Conservation (phyloP, 2,329 filamentous ascomycete genomes). For the Claviceps purpurea region DNA sequence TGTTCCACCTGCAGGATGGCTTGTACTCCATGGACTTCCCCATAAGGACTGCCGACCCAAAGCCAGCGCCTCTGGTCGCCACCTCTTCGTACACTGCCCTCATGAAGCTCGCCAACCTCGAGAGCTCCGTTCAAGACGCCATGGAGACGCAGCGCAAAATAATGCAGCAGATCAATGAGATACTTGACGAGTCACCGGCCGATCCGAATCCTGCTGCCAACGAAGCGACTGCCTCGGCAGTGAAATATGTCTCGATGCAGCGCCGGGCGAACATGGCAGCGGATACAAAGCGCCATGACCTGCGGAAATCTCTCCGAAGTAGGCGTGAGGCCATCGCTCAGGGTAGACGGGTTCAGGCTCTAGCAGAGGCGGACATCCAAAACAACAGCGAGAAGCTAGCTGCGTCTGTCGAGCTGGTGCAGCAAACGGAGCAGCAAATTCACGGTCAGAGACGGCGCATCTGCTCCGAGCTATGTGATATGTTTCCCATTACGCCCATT, state of each 20-base stretch:
- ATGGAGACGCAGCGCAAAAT: slow-evolving; percentile 62
- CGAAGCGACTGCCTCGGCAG: slow-evolving; percentile 33
- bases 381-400: slow-evolving; percentile 46
- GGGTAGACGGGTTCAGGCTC: slow-evolving; percentile 46
- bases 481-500: slow-evolving; percentile 67
- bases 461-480: slow-evolving; percentile 63
- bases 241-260: slow-evolving; percentile 47
- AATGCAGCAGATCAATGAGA: slow-evolving; percentile 60
- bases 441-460: slow-evolving; percentile 79
- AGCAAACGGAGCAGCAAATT: slow-evolving; percentile 50
- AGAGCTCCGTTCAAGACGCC: slow-evolving; percentile 84
- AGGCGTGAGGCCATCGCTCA: slow-evolving; percentile 54
- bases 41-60: slow-evolving; percentile 33
- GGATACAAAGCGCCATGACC: slow-evolving; percentile 49
- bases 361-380: slow-evolving; percentile 46
- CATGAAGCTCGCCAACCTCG: slow-evolving; percentile 77
- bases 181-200: slow-evolving; percentile 29
- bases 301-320: slow-evolving; percentile 50
- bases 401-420: slow-evolving; percentile 40
- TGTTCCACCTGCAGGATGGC: slow-evolving; percentile 78
- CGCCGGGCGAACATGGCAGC: slow-evolving; percentile 51
- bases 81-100: slow-evolving; percentile 79
- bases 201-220: slow-evolving; percentile 33
- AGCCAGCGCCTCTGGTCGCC: slow-evolving; percentile 35
- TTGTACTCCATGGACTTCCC: slow-evolving; percentile 70